phyloP scores from a whole-genome alignment of 2,329 filamentous ascomycete species.

The Mycosphaerelloides madeirae region DNA sequence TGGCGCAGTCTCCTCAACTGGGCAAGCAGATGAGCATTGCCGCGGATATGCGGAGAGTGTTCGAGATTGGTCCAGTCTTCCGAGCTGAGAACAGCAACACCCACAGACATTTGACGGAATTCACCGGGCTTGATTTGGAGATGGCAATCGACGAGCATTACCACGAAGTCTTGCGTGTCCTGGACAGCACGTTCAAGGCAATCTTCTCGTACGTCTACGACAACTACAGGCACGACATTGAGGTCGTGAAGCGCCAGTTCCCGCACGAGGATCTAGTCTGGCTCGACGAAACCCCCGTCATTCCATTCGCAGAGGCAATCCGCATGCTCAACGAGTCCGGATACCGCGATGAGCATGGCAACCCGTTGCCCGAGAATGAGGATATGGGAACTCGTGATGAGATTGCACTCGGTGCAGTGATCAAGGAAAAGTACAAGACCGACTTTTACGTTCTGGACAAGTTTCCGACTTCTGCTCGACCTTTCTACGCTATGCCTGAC shows the following conservation, averaged over 20 bases:
- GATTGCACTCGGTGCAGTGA: conserved; percentile 74
- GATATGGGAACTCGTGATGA: conserved; percentile 83
- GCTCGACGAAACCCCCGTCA: conserved; percentile 76
- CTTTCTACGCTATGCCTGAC: conserved; percentile 89
- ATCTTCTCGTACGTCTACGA: conserved; percentile 70
- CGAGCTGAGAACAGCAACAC: conserved; percentile 94
- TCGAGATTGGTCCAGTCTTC: conserved; percentile 86
- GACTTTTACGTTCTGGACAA: conserved; percentile 95
- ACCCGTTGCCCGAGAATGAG: conserved; percentile 64
- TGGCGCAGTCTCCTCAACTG: conserved; percentile 86
- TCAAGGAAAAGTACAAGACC: conserved; percentile 80
- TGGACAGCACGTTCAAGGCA: conserved; percentile 76
- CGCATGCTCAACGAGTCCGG: conserved; percentile 74
- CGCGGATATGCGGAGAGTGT: conserved; percentile 82
- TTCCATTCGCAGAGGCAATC: conserved; percentile 75
- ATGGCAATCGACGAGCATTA: conserved; percentile 90
- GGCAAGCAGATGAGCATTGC: conserved; percentile 92
- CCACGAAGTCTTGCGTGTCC: conserved; percentile 73
- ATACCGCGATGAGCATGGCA: conserved; percentile 72
- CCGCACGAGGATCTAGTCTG: conserved; percentile 82
- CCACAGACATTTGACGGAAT: conserved; percentile 88
- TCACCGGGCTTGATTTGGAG: conserved; percentile 86
- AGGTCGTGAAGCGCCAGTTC: conserved; percentile 75
- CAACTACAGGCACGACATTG: conserved; percentile 66
- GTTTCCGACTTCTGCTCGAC: conserved; percentile 76